Evolutionary conservation across 164 flowering plant genomes (phyloP).

Genomic region (Kingdonia uniflora): DNA sequence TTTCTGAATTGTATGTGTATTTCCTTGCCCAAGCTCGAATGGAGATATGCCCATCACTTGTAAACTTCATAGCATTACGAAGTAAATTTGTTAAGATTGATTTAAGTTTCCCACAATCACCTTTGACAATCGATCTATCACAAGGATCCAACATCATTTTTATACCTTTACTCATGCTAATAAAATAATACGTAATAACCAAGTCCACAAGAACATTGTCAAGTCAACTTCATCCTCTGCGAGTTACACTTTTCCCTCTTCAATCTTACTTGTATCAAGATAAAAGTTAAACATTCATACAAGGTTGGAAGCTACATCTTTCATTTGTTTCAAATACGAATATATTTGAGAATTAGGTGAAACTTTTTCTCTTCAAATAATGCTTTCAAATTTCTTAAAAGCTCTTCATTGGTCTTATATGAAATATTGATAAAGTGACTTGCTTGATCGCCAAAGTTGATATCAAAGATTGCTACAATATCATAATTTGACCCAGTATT

Average conservation of each 20-base stretch:
- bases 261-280: slow-evolving; percentile 77
- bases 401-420: too few species aligned
- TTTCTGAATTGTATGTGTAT: slow-evolving; percentile 27
- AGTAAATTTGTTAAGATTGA: slow-evolving; percentile 60
- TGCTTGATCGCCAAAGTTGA: too few species aligned
- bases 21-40: slow-evolving; percentile 60
- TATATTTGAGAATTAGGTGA: slow-evolving; percentile 29
- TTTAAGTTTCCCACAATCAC: slow-evolving; percentile 56
- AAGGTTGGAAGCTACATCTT: slow-evolving; percentile 38
- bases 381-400: slow-evolving; percentile 3
- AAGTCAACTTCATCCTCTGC: slow-evolving; percentile 57
- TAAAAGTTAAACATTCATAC: slow-evolving; percentile 64
- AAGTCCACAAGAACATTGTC: slow-evolving; percentile 52
- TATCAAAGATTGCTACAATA: slow-evolving; percentile 17
- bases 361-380: slow-evolving; percentile 16
- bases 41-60: slow-evolving; percentile 51
- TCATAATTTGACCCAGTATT: too few species aligned
- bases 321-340: slow-evolving; percentile 36
- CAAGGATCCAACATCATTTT: slow-evolving; percentile 63
- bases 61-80: slow-evolving; percentile 87
- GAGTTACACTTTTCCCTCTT: slow-evolving; percentile 77
- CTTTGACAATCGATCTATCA: slow-evolving; percentile 52
- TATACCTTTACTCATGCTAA: slow-evolving; percentile 53
- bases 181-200: slow-evolving; percentile 48
- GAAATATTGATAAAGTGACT: not conserved